These are phyloP conservation scores for Pyrrhoderma lamaoense DNA, from an alignment of 1,284 basidiomycete genomes.

Conservation along the genomic window DNA sequence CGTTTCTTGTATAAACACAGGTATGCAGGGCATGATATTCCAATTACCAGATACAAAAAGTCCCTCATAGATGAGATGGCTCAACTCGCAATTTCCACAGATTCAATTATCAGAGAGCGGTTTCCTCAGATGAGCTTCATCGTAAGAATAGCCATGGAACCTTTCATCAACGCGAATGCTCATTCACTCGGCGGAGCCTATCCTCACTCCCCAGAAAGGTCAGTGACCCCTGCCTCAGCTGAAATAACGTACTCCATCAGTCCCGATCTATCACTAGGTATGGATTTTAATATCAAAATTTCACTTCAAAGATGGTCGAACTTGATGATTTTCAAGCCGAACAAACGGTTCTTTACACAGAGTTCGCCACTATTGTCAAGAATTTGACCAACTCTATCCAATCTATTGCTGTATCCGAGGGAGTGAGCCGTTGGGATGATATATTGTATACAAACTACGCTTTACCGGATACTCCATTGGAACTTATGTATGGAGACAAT, in stretches of 20 bases:
- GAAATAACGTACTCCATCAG: conserved; percentile 2
- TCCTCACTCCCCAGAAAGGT: conserved; percentile 6
- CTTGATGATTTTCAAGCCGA: neutral
- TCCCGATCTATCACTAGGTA: neutral
- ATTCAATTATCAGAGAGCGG: no score
- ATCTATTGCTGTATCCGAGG: conserved; percentile 8
- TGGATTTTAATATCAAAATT: neutral
- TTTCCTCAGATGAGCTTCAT: neutral
- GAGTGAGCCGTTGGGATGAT: conserved; percentile 12
- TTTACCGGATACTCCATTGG: conserved; percentile 10
- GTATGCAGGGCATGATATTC: conserved; percentile 6
- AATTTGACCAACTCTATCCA: conserved; percentile 8
- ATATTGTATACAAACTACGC: conserved; percentile 21
- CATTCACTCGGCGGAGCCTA: conserved; percentile 15
- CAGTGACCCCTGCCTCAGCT: conserved; percentile 6
- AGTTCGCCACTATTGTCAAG: conserved; percentile 1
- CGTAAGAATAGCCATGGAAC: conserved; percentile 2
- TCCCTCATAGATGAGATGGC: conserved; percentile 5
- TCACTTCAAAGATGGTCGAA: neutral
- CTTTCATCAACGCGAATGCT: conserved; percentile 9
- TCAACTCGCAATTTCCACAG: neutral
- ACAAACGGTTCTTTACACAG: neutral
- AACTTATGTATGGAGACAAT: conserved; percentile 19
- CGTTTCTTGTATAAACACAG: no score
- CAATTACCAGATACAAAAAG: conserved; percentile 5